Evolutionary conservation across 352 stramenopile species (phyloP), one percentile per base, ranked within the genome.

Genomic region (Phytophthora citrophthora): DNA sequence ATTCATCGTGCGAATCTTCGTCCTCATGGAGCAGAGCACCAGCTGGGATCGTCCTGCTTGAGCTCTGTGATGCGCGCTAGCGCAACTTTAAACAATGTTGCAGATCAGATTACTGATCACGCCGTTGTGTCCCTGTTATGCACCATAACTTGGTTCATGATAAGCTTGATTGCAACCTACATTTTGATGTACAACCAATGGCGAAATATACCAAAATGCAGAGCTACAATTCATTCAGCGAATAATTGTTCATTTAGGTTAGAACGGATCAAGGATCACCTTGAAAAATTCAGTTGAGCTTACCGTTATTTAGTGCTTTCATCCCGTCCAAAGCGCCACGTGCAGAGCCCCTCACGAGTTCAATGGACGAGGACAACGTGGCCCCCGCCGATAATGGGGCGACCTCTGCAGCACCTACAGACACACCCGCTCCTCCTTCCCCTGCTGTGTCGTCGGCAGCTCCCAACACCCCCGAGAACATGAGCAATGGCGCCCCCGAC

Each of bases 1-100:
- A 61, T 61, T 61, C 59, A 49, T 26, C 31, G 31, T 20, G 11
- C 12, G 61, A 69, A 69, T 69, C 54, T 69, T 54, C 60, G 38
- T 63, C 44, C 45, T 68, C 36, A 4, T 18, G 7, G 40, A 20
- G 9, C 20, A 52, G 29, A 41, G 46, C 46, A 50, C 45, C 56
- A 64, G 36, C 18, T 64, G 57, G 57, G 2, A 47, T 41, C 38
- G 47, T 64, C 47, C 38, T 64, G n/a, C n/a, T n/a, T n/a, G n/a
- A 48, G 18, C 18, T 31, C n/a, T 61, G 62, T 44, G 62, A 66
- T 56, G 23, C 48, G 62, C 58, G 41, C 40, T 48, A 54, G 5
- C 13, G 23, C 61, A 64, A 61, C 61, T 36, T 70, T 39, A 23
- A 8, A 2, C 43, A 39, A 46, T 9, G 54, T 54, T 61, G 43